Evolutionary conservation across 2,329 filamentous ascomycete species (phyloP), one percentile per base, ranked within the genome.

Genomic region (Pseudocercospora macadamiae): DNA sequence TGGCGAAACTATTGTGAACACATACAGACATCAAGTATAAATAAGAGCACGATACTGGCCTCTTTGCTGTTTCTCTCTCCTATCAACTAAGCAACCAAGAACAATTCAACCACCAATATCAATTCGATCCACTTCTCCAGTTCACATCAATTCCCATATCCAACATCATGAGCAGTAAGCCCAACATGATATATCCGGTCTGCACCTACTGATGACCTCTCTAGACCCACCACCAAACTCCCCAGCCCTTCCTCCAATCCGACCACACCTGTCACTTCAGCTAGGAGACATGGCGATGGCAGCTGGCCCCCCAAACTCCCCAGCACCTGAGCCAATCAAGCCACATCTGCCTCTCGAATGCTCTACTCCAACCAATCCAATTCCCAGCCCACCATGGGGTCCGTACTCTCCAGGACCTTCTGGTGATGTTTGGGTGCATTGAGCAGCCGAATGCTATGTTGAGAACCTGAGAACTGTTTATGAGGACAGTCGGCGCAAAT

Each of bases 141-240:
- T n/a, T n/a, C n/a, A n/a, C n/a, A n/a, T n/a, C n/a, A n/a, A n/a
- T n/a, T n/a, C n/a, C n/a, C n/a, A n/a, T n/a, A n/a, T n/a, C n/a
- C 18, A 21, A 21, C 37, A 42, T 19, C 21, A 47, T 47, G 23
- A 47, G 21, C n/a, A 47, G 12, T 28, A 47, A 6, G n/a, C 21
- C 10, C 23, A 16, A 12, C 23, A 14, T 14, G 23, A 9, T 26
- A 7, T 28, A 21, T 12, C 21, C 10, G 6, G 14, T 47, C 21
- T 9, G 21, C 5, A 28, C 14, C 14, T 26, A 21, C 23, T 25
- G 42, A 23, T 14, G 7, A 12, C 26, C 2, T n/a, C 42, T 6
- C 12, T 16, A 47, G 42, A 47, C n/a, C 42, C 42, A 47, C 42
- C 42, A 14, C 42, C 42, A 25, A 47, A 47, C 14, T 47, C 42